These are phyloP conservation scores for Solanum sparsipilum DNA, from an alignment of 257 asterid species.

Conservation along the genomic window DNA sequence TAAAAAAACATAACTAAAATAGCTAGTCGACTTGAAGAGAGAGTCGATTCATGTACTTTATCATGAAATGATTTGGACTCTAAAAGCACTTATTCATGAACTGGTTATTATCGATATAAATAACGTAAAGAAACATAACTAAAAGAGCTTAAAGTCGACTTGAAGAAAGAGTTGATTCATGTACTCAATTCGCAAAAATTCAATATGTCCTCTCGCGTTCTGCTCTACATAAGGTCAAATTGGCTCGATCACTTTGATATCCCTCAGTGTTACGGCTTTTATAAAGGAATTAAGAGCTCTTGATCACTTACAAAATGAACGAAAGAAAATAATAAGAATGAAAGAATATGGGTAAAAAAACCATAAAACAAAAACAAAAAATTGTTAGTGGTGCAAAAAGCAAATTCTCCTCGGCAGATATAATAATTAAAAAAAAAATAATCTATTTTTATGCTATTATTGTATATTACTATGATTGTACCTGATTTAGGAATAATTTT, in stretches of 20 bases:
- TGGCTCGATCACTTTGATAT: not conserved
- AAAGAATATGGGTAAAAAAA: too few species aligned
- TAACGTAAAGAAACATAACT: too few species aligned
- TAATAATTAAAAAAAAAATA: too few species aligned
- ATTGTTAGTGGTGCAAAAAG: not conserved
- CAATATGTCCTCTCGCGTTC: not conserved
- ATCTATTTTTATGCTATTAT: not conserved
- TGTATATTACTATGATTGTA: not conserved
- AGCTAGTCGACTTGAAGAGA: not conserved
- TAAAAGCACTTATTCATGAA: rapidly evolving
- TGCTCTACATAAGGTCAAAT: not conserved
- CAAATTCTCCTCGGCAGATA: not conserved
- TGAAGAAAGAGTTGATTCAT: not conserved
- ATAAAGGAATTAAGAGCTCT: not conserved
- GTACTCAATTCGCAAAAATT: not conserved
- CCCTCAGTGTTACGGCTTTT: not conserved
- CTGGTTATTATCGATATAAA: not conserved
- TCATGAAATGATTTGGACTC: not conserved
- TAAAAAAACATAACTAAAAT: too few species aligned
- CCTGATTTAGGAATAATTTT: not conserved
- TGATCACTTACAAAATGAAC: not conserved
- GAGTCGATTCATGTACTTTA: not conserved
- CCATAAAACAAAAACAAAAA: not conserved
- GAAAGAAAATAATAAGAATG: too few species aligned
- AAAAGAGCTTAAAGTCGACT: not conserved